These are phyloP conservation scores for Pseudogymnoascus sp. DNA, from an alignment of 2,329 filamentous ascomycete species.

Conservation along the genomic window DNA sequence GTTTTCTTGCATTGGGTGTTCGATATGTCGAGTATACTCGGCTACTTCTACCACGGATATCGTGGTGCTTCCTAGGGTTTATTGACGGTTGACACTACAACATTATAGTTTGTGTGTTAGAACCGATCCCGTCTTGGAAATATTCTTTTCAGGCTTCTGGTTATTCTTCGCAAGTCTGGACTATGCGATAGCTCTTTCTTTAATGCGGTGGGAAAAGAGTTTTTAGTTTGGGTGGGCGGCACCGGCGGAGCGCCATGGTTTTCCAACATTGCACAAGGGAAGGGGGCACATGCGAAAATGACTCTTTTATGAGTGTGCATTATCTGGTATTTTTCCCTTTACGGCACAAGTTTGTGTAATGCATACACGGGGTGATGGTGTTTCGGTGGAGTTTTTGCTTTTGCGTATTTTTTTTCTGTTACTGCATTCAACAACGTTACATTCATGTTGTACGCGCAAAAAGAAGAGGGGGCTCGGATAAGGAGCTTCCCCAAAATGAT, in stretches of 20 bases:
- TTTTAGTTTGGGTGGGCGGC: constrained; percentile 5
- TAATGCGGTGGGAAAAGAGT: background rate
- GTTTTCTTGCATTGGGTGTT: background rate
- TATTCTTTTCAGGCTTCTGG: background rate
- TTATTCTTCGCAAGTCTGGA: constrained; percentile 4
- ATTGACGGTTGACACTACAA: background rate
- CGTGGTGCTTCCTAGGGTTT: background rate
- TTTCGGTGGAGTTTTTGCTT: constrained; percentile 23
- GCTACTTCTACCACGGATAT: background rate
- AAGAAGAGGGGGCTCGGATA: background rate
- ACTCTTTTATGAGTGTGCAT: constrained; percentile 18
- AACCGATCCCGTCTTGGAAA: background rate
- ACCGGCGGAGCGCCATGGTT: background rate
- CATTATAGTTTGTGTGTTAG: background rate
- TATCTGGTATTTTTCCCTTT: background rate
- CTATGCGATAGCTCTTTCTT: background rate
- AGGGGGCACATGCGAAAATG: background rate
- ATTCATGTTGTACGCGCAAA: constrained; percentile 3
- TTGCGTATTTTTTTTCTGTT: background rate
- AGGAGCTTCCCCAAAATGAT: background rate
- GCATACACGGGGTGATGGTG: constrained; percentile 16
- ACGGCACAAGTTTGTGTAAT: background rate
- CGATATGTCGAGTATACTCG: background rate
- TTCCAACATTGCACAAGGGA: constrained; percentile 1
- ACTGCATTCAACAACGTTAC: background rate